These are phyloP conservation scores for Cercospora nicotianae DNA, from an alignment of 2,329 filamentous ascomycete genomes.

Conservation along the genomic window DNA sequence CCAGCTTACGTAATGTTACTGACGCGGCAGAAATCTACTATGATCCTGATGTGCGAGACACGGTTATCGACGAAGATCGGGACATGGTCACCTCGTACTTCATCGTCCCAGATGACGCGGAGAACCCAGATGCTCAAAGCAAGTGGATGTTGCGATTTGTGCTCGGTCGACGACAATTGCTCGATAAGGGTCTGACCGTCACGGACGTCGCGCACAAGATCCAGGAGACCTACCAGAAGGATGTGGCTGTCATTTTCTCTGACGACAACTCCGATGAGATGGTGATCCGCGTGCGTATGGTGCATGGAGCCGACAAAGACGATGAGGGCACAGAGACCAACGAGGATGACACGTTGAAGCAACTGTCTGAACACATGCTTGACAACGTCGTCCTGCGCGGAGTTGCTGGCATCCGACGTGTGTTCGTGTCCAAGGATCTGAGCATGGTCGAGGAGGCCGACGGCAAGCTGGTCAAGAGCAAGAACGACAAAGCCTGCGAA, in stretches of 20 bases:
- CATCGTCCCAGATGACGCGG: slow-evolving; percentile 83
- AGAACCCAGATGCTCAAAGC: slow-evolving; percentile 65
- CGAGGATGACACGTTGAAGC: slow-evolving; percentile 91
- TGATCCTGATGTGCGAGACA: slow-evolving; percentile 83
- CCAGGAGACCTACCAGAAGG: slow-evolving; percentile 81
- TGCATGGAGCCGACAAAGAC: slow-evolving; percentile 53
- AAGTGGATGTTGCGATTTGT: slow-evolving; percentile 94
- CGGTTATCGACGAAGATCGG: slow-evolving; percentile 79
- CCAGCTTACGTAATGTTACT: slow-evolving; percentile 86
- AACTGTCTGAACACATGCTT: slow-evolving; percentile 85
- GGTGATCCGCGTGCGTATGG: slow-evolving; percentile 78
- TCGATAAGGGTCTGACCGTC: slow-evolving; percentile 90
- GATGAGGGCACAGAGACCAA: slow-evolving; percentile 59
- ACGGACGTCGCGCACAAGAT: slow-evolving; percentile 88
- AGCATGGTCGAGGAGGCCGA: slow-evolving; percentile 66
- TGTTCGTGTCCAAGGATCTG: slow-evolving; percentile 84
- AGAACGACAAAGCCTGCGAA: slow-evolving; percentile 71
- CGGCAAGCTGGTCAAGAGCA: slow-evolving; percentile 72
- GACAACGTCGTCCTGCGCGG: slow-evolving; percentile 89
- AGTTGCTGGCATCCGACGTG: slow-evolving; percentile 82
- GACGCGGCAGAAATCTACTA: slow-evolving; percentile 96
- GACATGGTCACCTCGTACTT: slow-evolving; percentile 98
- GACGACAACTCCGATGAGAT: slow-evolving; percentile 97
- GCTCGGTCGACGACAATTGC: slow-evolving; percentile 87
- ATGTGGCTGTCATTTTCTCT: slow-evolving; percentile 91